These are phyloP conservation scores for Phoenix roebelenii DNA, from an alignment of 176 grass and related monocot species.

Conservation along the genomic window DNA sequence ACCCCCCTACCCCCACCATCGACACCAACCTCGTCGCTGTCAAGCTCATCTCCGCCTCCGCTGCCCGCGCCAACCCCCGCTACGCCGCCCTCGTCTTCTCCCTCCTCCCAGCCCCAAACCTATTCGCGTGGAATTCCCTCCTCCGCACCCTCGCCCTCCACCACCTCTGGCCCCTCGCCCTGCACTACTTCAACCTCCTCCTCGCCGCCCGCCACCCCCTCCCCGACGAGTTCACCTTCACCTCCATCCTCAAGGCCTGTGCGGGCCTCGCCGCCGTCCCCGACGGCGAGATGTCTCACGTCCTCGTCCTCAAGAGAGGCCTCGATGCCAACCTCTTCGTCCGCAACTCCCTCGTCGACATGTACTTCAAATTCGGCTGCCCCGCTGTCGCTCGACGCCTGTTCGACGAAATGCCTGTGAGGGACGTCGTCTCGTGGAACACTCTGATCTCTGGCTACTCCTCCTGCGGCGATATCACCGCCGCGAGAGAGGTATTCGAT, in stretches of 20 bases:
- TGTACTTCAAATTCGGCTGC: constrained; percentile 15
- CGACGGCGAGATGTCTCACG: constrained; percentile 11
- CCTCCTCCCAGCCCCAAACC: background rate
- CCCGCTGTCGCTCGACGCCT: background rate
- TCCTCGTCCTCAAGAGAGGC: constrained; percentile 4
- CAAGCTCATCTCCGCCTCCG: constrained; percentile 17
- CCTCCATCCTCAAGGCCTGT: constrained; percentile 15
- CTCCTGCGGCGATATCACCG: constrained; percentile 13
- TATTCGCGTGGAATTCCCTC: constrained; percentile 17
- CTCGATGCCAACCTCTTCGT: constrained; percentile 6
- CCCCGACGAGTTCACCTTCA: constrained; percentile 20
- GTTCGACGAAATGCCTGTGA: constrained; percentile 50
- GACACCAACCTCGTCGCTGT: constrained; percentile 16
- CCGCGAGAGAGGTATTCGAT: constrained; percentile 35
- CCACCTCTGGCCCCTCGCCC: constrained; percentile 11
- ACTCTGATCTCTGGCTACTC: constrained; percentile 31
- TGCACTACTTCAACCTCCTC: constrained; percentile 6
- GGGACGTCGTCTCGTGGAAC: constrained; percentile 40
- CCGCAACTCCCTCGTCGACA: constrained; percentile 12
- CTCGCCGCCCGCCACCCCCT: background rate
- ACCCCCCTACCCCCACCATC: constrained; percentile 3
- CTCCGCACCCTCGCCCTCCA: constrained; percentile 8
- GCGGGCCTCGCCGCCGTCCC: background rate
- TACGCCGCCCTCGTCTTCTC: constrained; percentile 13
- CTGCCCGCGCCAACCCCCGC: constrained; percentile 4